Base-by-base conservation (phyloP, 2,329 filamentous ascomycete species). In the Blastomyces parvus region DNA sequence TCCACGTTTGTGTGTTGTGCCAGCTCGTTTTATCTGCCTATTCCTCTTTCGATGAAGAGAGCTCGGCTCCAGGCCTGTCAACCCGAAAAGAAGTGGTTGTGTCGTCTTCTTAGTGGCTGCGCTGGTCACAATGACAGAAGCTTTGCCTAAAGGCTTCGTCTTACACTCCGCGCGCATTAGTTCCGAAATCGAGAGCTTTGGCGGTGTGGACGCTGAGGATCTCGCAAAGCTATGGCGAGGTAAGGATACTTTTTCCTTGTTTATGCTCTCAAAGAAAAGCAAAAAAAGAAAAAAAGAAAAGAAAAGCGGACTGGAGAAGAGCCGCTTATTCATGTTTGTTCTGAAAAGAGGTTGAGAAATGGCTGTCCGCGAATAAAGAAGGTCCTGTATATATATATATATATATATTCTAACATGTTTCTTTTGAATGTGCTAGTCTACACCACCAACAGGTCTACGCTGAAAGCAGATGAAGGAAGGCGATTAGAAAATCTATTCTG, bases 401-500 rank as follows among this genome's bases (percentile, higher is more conserved):
- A n/a, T n/a, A 44, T 33, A 46, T 44, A 59, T 59, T 59, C 57
- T 59, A 27, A 59, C 57, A 30, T 59, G n/a, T n/a, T 36, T 30
- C 7, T 62, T 57, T 59, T 57, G 56, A 63, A 40, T 62, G 61
- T 59, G 40, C 59, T 66, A 82, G 80, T 79, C 48, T 82, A 80
- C 68, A 75, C 73, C 60, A 75, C 76, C 60, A 81, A 79, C 61
- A 76, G 76, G 59, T 71, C 76, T 57, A 74, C 76, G 19, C 73
- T 79, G 58, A 72, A 75, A 50, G 74, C 77, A 64, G 70, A 74
- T 50, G 70, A 71, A 5, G 78, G 79, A 56, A 69, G 71, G 61
- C 74, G 81, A 63, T 70, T 82, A n/a, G 79, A 81, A 64, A 81
- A 82, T 68, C 73, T 82, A 38, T 82, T 83, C 68, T 82, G 81